phyloP scores from a whole-genome alignment of 805 yeast species.

The Kodamaea laetipori region DNA sequence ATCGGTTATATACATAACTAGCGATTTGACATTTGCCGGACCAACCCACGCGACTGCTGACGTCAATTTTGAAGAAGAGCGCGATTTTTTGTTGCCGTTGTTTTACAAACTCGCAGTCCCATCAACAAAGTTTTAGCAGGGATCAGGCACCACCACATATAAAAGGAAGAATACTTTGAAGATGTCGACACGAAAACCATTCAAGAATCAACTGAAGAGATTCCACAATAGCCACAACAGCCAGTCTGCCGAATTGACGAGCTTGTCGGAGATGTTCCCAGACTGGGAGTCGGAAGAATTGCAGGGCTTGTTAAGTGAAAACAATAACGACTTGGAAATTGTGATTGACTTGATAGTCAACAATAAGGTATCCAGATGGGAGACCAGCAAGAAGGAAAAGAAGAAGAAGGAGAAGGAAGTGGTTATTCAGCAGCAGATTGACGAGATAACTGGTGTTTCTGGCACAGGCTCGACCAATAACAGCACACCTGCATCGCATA shows the following conservation, averaged over 20 bases:
- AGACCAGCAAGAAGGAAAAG: conserved; percentile 77
- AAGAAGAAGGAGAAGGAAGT: conserved; percentile 45
- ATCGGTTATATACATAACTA: conserved; percentile 8
- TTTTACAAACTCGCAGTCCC: conserved; percentile 8
- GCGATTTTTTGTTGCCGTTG: conserved; percentile 8
- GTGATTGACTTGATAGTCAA: conserved; percentile 87
- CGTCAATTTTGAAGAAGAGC: conserved; percentile 10
- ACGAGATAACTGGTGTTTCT: conserved; percentile 9
- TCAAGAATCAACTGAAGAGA: conserved; percentile 51
- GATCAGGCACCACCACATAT: conserved; percentile 6
- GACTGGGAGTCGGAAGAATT: conserved; percentile 92
- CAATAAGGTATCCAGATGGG: conserved; percentile 92
- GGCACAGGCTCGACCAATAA: not conserved
- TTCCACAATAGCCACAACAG: conserved; percentile 28
- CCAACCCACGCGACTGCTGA: conserved; percentile 1
- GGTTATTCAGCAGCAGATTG: conserved; percentile 10
- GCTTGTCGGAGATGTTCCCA: conserved; percentile 84
- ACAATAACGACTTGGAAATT: conserved; percentile 68
- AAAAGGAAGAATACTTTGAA: not conserved
- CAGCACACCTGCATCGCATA: conserved; percentile 12
- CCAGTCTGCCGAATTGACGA: conserved; percentile 43
- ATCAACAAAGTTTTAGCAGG: conserved; percentile 1
- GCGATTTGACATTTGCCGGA: conserved; percentile 1
- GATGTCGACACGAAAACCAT: conserved; percentile 42
- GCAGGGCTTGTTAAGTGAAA: conserved; percentile 70